A percentile compares a stretch with the other conserved stretches of the same genome.
phyloP scores from a whole-genome alignment of 106 monocot genomes.

The Dendrobium chrysotoxum region DNA sequence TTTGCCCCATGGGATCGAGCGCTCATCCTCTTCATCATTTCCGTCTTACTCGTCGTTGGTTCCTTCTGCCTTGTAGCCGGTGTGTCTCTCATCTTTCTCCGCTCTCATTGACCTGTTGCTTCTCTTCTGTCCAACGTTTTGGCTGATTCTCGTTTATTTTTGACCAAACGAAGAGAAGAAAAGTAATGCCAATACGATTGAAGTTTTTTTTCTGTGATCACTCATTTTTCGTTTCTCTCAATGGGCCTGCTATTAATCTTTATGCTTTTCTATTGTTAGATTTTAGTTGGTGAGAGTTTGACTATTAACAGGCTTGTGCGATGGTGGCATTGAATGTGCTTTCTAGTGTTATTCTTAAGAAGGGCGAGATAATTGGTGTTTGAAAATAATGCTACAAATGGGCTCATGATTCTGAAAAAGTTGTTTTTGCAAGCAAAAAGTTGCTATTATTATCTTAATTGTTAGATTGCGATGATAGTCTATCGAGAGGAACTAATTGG shows the following conservation, averaged over 20 bases:
- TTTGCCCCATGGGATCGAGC: background rate
- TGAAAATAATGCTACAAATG: background rate
- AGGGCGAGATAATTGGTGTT: background rate
- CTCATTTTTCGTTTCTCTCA: background rate
- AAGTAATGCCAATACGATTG: background rate
- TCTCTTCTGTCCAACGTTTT: background rate
- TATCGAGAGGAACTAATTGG: background rate
- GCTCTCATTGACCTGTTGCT: background rate
- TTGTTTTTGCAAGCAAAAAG: background rate
- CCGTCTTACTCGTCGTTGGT: background rate
- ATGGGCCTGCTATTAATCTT: background rate
- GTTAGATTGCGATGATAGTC: background rate
- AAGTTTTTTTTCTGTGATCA: background rate
- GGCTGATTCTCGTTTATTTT: background rate
- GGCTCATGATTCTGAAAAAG: background rate
- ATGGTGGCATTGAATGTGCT: background rate
- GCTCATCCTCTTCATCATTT: background rate
- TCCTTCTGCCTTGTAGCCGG: background rate
- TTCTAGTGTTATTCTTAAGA: background rate
- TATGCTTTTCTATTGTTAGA: background rate
- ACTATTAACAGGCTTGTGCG: background rate
- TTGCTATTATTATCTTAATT: background rate
- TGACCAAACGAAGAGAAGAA: background rate
- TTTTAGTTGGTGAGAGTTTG: background rate
- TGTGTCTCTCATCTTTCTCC: background rate